Evolutionary conservation across 768 basidiomycete species (phyloP).

Genomic region (Kockovaella imperatae): DNA sequence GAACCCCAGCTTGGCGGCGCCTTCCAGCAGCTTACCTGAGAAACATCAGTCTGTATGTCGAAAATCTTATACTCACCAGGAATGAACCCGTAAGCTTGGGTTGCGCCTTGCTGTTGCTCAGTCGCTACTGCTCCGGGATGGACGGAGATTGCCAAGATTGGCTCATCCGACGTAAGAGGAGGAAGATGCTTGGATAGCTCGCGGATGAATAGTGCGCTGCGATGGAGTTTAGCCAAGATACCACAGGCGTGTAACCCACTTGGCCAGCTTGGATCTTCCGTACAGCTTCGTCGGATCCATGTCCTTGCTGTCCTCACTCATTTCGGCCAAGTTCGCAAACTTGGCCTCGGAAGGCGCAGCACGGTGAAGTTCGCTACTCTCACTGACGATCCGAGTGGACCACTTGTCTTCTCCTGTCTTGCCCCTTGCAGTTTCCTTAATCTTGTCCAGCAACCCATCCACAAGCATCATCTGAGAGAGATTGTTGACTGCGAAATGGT

Average conservation of each 20-base stretch:
- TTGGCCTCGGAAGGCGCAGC: constrained; percentile 28
- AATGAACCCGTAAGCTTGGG: constrained; percentile 32
- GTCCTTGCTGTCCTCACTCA: constrained; percentile 15
- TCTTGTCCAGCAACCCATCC: constrained; percentile 28
- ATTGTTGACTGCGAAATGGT: constrained; percentile 42
- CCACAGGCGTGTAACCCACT: constrained; percentile 19
- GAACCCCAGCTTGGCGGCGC: constrained; percentile 32
- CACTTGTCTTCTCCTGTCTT: constrained; percentile 19
- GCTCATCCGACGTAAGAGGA: constrained; percentile 19
- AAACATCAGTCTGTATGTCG: too few species aligned
- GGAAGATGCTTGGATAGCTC: constrained; percentile 36
- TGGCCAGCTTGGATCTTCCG: constrained; percentile 34
- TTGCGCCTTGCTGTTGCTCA: constrained; percentile 40
- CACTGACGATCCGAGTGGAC: constrained; percentile 34
- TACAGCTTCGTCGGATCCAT: constrained; percentile 33
- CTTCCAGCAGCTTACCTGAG: constrained; percentile 34
- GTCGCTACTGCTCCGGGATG: constrained; percentile 44
- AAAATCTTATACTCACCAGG: too few species aligned
- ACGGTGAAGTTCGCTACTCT: constrained; percentile 38
- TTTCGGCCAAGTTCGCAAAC: constrained; percentile 38
- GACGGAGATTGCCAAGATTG: constrained; percentile 35
- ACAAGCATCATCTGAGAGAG: constrained; percentile 32
- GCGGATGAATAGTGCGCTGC: constrained; percentile 36
- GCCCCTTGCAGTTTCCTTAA: constrained; percentile 29
- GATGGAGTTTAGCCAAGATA: background rate